These are phyloP conservation scores for Hygrophorus pudorinus DNA, from an alignment of 768 basidiomycete genomes.

Conservation along the genomic window DNA sequence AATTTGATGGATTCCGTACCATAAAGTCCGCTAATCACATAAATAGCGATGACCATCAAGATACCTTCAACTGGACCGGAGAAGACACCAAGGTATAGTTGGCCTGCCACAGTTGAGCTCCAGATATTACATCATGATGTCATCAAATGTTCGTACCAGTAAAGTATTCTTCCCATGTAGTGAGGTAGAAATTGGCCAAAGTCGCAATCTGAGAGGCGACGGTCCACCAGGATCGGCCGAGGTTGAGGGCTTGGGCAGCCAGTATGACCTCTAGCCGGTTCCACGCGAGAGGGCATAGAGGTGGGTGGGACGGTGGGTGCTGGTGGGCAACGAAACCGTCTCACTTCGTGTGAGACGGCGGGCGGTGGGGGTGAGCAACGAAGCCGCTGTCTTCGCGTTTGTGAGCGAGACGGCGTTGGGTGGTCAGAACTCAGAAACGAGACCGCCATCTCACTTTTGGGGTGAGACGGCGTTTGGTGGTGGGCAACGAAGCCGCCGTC, in stretches of 20 bases:
- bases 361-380: no score
- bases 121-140: background rate
- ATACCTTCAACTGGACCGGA: slow-evolving; percentile 98
- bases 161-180: slow-evolving; percentile 82
- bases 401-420: no score
- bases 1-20: slow-evolving; percentile 30
- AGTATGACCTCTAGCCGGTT: slow-evolving; percentile 88
- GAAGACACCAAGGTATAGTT: slow-evolving; percentile 85
- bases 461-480: no score
- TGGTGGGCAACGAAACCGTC: no score
- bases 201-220: slow-evolving; percentile 75
- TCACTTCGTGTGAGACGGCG: no score
- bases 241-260: slow-evolving; percentile 73
- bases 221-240: slow-evolving; percentile 97
- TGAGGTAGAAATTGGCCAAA: slow-evolving; percentile 70
- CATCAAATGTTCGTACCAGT: slow-evolving; percentile 45
- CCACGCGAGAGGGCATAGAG: no score
- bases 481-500: no score
- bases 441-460: no score
- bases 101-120: slow-evolving; percentile 36
- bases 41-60: slow-evolving; percentile 71
- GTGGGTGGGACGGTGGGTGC: no score
- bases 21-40: slow-evolving; percentile 65
- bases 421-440: no score
- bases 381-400: no score